phyloP scores from a whole-genome alignment of 2,329 filamentous ascomycete genomes.

The Aspergillaceae sp. region DNA sequence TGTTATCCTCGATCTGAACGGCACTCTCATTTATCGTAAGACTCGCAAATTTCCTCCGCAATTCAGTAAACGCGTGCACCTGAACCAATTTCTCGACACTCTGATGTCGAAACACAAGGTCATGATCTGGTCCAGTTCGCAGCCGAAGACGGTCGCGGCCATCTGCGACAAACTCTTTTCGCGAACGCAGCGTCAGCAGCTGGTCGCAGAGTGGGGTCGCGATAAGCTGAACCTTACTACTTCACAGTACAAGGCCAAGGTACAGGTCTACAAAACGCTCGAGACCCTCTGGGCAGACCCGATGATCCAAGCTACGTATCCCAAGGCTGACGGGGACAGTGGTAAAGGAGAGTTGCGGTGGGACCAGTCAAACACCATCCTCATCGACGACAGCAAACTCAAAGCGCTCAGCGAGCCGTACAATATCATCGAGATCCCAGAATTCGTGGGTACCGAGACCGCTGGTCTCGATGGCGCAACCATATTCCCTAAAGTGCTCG shows the following conservation, averaged over 20 bases:
- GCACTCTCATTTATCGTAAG: slow-evolving; percentile 71
- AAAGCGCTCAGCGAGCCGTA: slow-evolving; percentile 77
- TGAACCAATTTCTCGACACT: slow-evolving; percentile 62
- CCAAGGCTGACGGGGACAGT: slow-evolving; percentile 21
- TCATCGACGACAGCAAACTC: slow-evolving; percentile 75
- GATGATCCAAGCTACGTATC: slow-evolving; percentile 36
- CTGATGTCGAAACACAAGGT: slow-evolving; percentile 67
- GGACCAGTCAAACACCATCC: slow-evolving; percentile 76
- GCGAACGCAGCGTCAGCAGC: slow-evolving; percentile 41
- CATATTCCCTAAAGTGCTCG: slow-evolving; percentile 43
- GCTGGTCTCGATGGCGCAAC: slow-evolving; percentile 33
- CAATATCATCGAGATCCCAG: slow-evolving; percentile 73
- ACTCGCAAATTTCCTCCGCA: slow-evolving; percentile 40
- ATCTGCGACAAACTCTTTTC: slow-evolving; percentile 54
- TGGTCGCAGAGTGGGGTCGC: slow-evolving; percentile 69
- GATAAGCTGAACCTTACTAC: slow-evolving; percentile 61
- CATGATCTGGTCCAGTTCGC: slow-evolving; percentile 86
- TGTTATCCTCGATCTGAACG: slow-evolving; percentile 86
- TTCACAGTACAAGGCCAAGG: slow-evolving; percentile 58
- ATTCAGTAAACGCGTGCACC: slow-evolving; percentile 60
- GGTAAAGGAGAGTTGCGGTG: slow-evolving; percentile 43
- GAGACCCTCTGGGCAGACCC: slow-evolving; percentile 57
- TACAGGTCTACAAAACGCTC: slow-evolving; percentile 87
- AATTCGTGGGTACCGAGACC: slow-evolving; percentile 50
- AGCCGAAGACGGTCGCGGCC: slow-evolving; percentile 58